Percentiles rank a stretch among this genome's conserved stretches.
phyloP scores from a whole-genome alignment of 169 alveolate genomes.

The Plasmodium cynomolgi region DNA sequence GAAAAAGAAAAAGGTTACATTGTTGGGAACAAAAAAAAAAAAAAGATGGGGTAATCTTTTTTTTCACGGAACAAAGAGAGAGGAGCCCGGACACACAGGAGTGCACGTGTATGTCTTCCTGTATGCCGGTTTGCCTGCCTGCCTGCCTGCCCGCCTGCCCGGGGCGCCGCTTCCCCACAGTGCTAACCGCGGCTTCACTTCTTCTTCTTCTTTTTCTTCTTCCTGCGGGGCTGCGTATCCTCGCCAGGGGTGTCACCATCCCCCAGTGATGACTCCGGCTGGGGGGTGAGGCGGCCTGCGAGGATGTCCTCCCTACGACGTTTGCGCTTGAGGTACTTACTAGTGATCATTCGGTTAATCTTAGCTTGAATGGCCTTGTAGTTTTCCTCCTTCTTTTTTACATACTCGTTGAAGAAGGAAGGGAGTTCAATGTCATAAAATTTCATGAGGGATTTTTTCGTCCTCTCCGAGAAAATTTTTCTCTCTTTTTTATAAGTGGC shows the following conservation, averaged over 20 bases:
- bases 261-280: background rate
- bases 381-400: slow-evolving; percentile 56
- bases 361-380: slow-evolving; percentile 25
- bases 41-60: background rate
- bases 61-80: background rate
- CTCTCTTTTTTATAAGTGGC: slow-evolving; percentile 44
- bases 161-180: background rate
- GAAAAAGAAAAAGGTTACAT: no score
- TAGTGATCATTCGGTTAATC: slow-evolving; percentile 42
- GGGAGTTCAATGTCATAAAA: slow-evolving; percentile 68
- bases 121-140: no score
- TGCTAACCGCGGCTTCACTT: background rate
- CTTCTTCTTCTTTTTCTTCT: slow-evolving; percentile 4
- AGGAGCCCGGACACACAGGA: background rate
- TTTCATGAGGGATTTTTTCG: slow-evolving; percentile 50
- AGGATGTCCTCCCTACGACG: slow-evolving; percentile 23
- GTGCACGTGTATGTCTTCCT: background rate
- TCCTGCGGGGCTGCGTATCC: background rate
- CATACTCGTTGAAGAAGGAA: slow-evolving; percentile 59
- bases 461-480: slow-evolving; percentile 25
- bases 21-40: no score
- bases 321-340: slow-evolving; percentile 53
- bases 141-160: background rate
- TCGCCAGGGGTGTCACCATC: background rate
- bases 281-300: background rate